Evolutionary conservation across 1,284 basidiomycete genomes (phyloP), one percentile per base, ranked within the genome.

Genomic region (Earliella scabrosa): DNA sequence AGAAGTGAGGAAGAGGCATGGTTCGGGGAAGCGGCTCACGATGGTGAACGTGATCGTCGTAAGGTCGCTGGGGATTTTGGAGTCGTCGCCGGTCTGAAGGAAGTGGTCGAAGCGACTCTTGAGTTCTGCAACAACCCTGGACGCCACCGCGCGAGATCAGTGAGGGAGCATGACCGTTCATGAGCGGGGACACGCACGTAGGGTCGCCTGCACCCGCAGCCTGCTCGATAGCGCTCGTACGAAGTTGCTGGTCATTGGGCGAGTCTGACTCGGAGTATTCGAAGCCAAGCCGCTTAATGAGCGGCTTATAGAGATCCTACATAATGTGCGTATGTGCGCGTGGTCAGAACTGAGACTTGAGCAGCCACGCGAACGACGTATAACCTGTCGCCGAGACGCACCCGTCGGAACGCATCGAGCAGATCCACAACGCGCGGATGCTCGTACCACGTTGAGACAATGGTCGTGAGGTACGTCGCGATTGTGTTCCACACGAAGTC

Each of bases 371-470:
- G n/a, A n/a, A n/a, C n/a, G n/a, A n/a, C n/a, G n/a, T n/a, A n/a
- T n/a, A n/a, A n/a, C n/a, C n/a, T n/a, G n/a, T n/a, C n/a, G n/a
- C n/a, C n/a, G n/a, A n/a, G n/a, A n/a, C 41, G 32, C 48, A 90
- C 87, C 65, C 80, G 74, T 61, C 86, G 78, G 72, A 95, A 83
- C 29, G 76, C 78, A 63, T 90, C 79, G 60, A 95, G 69, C 39
- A 79, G 78, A 20, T 86, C 80, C 4, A 84, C 75, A 39, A 90
- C 80, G 5, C 79, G 71, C 34, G 84, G 69, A 59, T 93, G 77
- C 74, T 97, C 96, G 89, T 91, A 97, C 93, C 95, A 98, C 2
- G 86, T 85, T 14, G 77, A 82, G n/a, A 77, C 69, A 45, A 97
- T 71, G 38, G 78, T 76, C 46, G 69, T 68, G 49, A 97, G 70